Percentiles rank a stretch among this genome's conserved stretches.
phyloP scores from a whole-genome alignment of 164 flowering plant species.

The Aristolochia contorta region DNA sequence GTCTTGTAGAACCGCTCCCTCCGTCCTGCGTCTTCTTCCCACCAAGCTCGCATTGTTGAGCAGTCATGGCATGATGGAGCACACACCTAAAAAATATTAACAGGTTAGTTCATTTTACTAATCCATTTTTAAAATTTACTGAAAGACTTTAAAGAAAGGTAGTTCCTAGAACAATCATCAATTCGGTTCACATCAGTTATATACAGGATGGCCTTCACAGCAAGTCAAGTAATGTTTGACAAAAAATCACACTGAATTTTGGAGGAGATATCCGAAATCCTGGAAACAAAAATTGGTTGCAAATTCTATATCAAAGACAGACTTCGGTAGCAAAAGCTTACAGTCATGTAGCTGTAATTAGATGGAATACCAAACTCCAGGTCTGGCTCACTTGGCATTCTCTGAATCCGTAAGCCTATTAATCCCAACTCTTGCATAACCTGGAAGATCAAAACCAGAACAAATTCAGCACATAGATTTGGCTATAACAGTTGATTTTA shows the following conservation, averaged over 20 bases:
- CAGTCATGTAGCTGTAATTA: conserved; percentile 88
- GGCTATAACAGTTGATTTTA: background rate
- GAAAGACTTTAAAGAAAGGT: too few relatives aligned
- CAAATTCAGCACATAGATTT: background rate
- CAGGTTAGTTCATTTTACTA: background rate
- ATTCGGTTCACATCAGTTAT: too few relatives aligned
- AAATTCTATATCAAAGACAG: too few relatives aligned
- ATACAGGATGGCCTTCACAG: too few relatives aligned
- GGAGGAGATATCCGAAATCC: too few relatives aligned
- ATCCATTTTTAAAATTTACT: too few relatives aligned
- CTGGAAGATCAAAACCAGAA: conserved; percentile 28
- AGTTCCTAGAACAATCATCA: too few relatives aligned
- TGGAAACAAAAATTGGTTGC: too few relatives aligned
- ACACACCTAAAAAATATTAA: conserved; percentile 49
- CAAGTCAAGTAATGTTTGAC: too few relatives aligned
- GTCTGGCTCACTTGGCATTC: conserved; percentile 92
- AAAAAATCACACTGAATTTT: too few relatives aligned
- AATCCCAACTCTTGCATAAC: conserved; percentile 96
- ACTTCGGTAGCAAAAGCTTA: conserved; percentile 17
- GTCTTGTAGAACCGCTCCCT: conserved; percentile 51
- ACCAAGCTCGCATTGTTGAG: conserved; percentile 98
- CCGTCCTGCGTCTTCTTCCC: conserved; percentile 98
- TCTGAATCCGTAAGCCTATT: conserved; percentile 89
- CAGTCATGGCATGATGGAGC: conserved; percentile 99
- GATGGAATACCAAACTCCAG: conserved; percentile 95